Percentiles rank a stretch among this genome's conserved stretches.
Conservation (phyloP, 1,284 basidiomycete species). For the Cutaneotrichosporon cavernicola region DNA sequence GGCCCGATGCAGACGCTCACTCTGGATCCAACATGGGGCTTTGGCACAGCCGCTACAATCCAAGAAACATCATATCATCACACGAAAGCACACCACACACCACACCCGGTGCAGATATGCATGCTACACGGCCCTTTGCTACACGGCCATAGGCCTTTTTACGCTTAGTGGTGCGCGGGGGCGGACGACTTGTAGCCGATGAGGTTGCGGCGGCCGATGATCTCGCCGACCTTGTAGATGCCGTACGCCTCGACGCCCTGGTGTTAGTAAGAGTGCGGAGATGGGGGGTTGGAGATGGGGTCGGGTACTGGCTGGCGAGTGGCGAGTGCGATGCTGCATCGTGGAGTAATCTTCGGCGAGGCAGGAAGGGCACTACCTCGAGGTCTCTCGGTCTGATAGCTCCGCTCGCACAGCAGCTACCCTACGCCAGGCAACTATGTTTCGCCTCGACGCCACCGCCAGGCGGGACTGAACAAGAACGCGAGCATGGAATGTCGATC, state of each 20-base stretch:
- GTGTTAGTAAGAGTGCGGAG: conserved; percentile 1
- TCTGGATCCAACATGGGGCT: not conserved
- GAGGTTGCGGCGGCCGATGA: conserved; percentile 76
- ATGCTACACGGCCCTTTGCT: conserved; percentile 22
- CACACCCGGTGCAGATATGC: conserved; percentile 21
- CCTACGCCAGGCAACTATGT: no score
- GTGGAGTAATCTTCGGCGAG: no score
- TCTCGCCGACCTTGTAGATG: conserved; percentile 79
- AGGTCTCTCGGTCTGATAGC: no score
- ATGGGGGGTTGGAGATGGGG: not conserved
- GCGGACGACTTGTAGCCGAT: conserved; percentile 68
- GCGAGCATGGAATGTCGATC: not conserved
- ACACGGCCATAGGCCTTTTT: conserved; percentile 15
- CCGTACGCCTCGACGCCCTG: conserved; percentile 60
- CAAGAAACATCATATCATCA: not conserved
- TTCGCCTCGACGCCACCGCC: not conserved
- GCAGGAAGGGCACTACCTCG: no score
- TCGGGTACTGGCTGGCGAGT: not conserved
- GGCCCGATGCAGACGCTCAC: not conserved
- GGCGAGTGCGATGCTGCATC: no score
- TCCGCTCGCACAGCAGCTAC: no score
- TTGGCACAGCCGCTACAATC: not conserved
- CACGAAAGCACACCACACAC: not conserved
- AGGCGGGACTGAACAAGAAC: not conserved
- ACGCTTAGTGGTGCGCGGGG: conserved; percentile 23